Percentiles rank a stretch among this genome's conserved stretches.
phyloP scores from a whole-genome alignment of 129 eudicot genomes.

The Cynara cardunculus region DNA sequence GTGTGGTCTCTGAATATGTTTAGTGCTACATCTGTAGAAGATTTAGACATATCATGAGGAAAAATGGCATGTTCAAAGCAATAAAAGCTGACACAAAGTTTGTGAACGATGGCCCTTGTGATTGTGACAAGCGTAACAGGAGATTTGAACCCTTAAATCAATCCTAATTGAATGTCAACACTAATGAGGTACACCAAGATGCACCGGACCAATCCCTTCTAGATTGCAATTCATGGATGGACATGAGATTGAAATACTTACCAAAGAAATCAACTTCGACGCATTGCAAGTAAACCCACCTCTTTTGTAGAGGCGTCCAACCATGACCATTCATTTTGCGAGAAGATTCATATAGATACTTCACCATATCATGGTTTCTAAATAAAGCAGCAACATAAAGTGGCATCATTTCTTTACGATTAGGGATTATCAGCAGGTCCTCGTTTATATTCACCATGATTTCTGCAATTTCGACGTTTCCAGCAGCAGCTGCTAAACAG shows the following conservation, averaged over 20 bases:
- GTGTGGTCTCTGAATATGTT: conserved; percentile 2
- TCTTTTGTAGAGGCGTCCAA: not conserved
- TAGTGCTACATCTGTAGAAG: conserved; percentile 24
- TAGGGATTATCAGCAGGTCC: conserved; percentile 13
- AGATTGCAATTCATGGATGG: no score
- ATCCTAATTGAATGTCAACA: no score
- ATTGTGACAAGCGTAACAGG: no score
- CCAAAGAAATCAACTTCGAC: conserved; percentile 32
- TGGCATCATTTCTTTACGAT: conserved; percentile 15
- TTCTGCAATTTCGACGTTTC: conserved; percentile 23
- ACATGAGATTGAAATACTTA: no score
- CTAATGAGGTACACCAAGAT: no score
- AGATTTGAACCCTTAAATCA: no score
- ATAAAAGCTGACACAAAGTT: no score
- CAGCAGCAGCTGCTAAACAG: conserved; percentile 40
- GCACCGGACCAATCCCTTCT: no score
- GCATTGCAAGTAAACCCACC: conserved; percentile 11
- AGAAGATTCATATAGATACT: conserved; percentile 17
- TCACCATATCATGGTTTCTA: conserved; percentile 27
- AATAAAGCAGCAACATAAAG: conserved; percentile 31
- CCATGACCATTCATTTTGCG: not conserved
- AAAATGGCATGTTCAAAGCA: no score
- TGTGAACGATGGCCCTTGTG: no score
- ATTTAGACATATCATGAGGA: no score
- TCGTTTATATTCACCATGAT: conserved; percentile 17